phyloP scores from a whole-genome alignment of 495 filamentous ascomycete species.

The Xylaria nigripes region DNA sequence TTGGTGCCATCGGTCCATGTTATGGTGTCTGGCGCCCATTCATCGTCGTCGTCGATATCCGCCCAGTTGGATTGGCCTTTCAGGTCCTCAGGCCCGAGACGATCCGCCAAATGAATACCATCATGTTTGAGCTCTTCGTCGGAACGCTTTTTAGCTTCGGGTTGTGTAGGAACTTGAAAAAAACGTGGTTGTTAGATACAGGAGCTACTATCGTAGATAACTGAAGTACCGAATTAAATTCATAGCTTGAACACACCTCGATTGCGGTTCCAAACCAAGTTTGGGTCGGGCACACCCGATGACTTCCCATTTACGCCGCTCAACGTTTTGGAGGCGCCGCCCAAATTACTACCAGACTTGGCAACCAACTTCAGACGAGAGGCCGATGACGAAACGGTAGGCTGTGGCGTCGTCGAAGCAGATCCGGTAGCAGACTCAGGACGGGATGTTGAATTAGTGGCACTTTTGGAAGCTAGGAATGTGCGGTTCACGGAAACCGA shows the following conservation, averaged over 20 bases:
- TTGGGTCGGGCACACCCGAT: slow-evolving; percentile 47
- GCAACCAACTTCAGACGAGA: slow-evolving; percentile 46
- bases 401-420: slow-evolving; percentile 24
- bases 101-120: slow-evolving; percentile 91
- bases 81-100: slow-evolving; percentile 73
- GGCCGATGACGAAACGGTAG: slow-evolving; percentile 28
- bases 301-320: slow-evolving; percentile 47
- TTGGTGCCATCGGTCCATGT: slow-evolving; percentile 98
- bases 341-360: slow-evolving; percentile 44
- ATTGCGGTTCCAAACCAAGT: slow-evolving; percentile 97
- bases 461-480: slow-evolving; percentile 54
- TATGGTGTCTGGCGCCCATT: slow-evolving; percentile 93
- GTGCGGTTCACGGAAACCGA: slow-evolving; percentile 90
- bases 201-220: too few relatives aligned
- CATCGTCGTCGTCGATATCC: slow-evolving; percentile 97
- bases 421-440: slow-evolving; percentile 38
- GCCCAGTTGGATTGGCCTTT: slow-evolving; percentile 87
- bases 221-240: too few relatives aligned
- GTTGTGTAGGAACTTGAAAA: slow-evolving; percentile 62
- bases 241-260: slow-evolving; percentile 67
- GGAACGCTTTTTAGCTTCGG: slow-evolving; percentile 84
- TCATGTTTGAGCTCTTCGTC: slow-evolving; percentile 95
- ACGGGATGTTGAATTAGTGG: slow-evolving; percentile 40
- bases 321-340: slow-evolving; percentile 39
- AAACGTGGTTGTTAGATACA: slow-evolving; percentile 16